Percentiles rank a stretch among this genome's conserved stretches.
These are phyloP conservation scores for Solanum habrochaites DNA, from an alignment of 257 asterid species.

Conservation along the genomic window DNA sequence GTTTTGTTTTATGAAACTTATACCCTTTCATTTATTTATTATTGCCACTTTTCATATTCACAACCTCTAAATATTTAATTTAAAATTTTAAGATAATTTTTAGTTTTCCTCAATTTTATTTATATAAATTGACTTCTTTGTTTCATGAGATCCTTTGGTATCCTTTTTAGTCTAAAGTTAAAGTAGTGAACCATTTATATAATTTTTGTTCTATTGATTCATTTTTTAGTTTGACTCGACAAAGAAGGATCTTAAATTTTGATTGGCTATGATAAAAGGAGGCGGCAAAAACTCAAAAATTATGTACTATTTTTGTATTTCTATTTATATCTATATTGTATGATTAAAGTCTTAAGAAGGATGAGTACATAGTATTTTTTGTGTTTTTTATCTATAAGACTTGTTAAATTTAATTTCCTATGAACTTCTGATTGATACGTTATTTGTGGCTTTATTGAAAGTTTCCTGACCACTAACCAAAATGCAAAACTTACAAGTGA, in stretches of 20 bases:
- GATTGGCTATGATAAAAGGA: neutral
- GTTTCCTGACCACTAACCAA: too few species aligned
- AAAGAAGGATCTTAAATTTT: neutral
- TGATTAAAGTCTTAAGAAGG: neutral
- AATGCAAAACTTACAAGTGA: too few species aligned
- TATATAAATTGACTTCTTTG: neutral
- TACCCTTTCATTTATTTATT: too few species aligned
- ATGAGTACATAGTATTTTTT: neutral
- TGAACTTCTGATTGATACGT: too few species aligned
- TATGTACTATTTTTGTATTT: neutral
- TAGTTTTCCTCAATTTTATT: neutral
- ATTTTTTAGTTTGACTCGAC: neutral
- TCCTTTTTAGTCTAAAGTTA: too few species aligned
- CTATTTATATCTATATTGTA: too few species aligned
- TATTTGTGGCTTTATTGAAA: too few species aligned
- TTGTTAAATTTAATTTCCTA: neutral
- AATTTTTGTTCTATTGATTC: neutral
- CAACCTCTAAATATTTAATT: neutral
- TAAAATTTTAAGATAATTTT: neutral
- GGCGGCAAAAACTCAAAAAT: neutral
- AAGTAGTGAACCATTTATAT: neutral
- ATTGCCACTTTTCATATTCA: neutral
- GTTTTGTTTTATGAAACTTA: too few species aligned
- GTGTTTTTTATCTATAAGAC: neutral
- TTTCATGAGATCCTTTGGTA: neutral